Evolutionary conservation across 768 basidiomycete species (phyloP).

Genomic region (Suillus variegatus): DNA sequence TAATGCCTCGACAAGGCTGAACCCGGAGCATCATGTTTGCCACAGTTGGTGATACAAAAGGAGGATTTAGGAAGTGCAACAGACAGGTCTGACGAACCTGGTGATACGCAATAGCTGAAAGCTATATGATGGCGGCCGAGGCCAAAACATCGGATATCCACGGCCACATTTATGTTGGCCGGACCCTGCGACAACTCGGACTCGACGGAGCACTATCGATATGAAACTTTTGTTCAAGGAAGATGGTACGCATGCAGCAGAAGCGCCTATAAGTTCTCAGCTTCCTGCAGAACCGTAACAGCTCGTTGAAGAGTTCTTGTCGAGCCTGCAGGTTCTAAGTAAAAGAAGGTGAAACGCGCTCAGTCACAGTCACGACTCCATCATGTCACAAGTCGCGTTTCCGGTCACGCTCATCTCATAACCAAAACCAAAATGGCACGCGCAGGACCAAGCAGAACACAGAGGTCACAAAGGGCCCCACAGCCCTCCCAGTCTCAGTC

Average conservation of each 20-base stretch:
- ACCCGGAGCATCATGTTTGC: no score
- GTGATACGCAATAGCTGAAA: no score
- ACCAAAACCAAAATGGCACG: constrained; percentile 28
- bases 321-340: not conserved
- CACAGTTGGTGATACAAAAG: no score
- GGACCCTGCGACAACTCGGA: no score
- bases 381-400: not conserved
- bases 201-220: no score
- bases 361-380: constrained; percentile 14
- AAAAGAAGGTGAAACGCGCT: constrained; percentile 13
- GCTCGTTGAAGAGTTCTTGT: not conserved
- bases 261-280: not conserved
- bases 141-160: no score
- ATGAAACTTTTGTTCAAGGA: not conserved
- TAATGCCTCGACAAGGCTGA: no score
- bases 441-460: constrained; percentile 32
- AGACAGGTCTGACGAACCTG: no score
- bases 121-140: no score
- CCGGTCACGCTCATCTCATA: constrained; percentile 7
- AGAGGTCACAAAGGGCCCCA: constrained; percentile 40
- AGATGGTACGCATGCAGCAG: not conserved
- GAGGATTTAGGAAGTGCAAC: no score
- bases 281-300: no score
- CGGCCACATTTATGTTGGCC: no score
- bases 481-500: constrained; percentile 43